Evolutionary conservation across 2,329 filamentous ascomycete species (phyloP), one percentile per base, ranked within the genome.

Genomic region (Monilinia fructigena): DNA sequence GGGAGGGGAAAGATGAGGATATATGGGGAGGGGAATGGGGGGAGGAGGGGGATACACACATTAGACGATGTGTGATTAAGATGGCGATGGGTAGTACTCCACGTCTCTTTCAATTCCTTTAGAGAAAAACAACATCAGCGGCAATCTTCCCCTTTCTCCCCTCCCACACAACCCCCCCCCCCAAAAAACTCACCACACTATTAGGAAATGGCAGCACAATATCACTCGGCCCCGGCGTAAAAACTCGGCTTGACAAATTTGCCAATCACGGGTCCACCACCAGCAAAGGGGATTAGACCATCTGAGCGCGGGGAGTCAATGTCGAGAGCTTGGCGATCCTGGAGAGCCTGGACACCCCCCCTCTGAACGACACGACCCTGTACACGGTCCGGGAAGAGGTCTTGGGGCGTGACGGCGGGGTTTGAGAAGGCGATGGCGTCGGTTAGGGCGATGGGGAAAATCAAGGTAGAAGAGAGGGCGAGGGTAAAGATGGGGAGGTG

Each of bases 191-290:
- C 42, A 64, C 62, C 38, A 58, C 62, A 48, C 62, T 50, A 58
- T 64, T 40, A 20, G 52, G 26, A 63, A 63, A 63, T 26, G 61
- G 52, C 61, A 48, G 3, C 0, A 63, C 28, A n/a, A 48, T 11
- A 48, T 63, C 61, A 7, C 26, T 18, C 1, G 61, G 52, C 4
- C 4, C n/a, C 1, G 61, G 48, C 26, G 28, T 45, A 63, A 56
- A 56, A 63, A 38, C 11, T 47, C 28, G 61, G 52, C 40, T 63
- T 56, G 1, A 55, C 53, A 18, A 55, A 63, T 16, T 47, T 55
- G 7, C 61, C 61, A 2, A 40, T 14, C 0, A 63, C 20, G 0
- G 61, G 61, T 18, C 50, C 61, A 0, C 61, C 61, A 11, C 55
- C 56, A 3, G 42, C 56, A 18, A 59, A 59, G 2, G 56, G 42